Evolutionary conservation across 331 rosid genomes (phyloP).

Genomic region (Pyracantha coccinea): DNA sequence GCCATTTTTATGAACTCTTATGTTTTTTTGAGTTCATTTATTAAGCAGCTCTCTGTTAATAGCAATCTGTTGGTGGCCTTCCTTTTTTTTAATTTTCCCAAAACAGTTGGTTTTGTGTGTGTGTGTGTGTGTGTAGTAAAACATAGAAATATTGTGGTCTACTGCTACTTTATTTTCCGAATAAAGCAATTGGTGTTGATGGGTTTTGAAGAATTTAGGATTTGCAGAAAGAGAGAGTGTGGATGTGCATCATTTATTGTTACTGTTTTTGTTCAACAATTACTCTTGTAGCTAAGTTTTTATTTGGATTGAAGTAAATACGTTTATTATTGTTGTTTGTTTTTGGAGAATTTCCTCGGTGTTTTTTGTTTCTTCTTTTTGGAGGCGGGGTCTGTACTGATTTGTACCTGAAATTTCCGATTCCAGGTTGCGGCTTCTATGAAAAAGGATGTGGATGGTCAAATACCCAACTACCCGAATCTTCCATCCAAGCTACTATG

Average conservation of each 20-base stretch:
- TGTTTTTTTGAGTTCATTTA: neutral
- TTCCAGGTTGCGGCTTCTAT: conserved; percentile 87
- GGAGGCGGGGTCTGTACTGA: neutral
- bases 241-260: neutral
- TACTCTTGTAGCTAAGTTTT: neutral
- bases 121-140: too few species aligned
- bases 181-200: neutral
- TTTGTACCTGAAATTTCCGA: neutral
- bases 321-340: neutral
- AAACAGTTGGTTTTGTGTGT: too few species aligned
- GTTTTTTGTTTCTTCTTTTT: neutral
- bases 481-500: conserved; percentile 78
- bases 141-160: neutral
- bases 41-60: neutral
- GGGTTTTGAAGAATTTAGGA: neutral
- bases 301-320: neutral
- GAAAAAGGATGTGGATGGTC: conserved; percentile 73
- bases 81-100: too few species aligned
- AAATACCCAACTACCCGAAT: conserved; percentile 78
- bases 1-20: neutral
- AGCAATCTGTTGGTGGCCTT: neutral
- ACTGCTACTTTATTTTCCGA: neutral
- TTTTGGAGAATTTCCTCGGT: neutral
- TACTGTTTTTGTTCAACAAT: neutral
- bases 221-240: neutral